A percentile compares a stretch with the other conserved stretches of the same genome.
Conservation (phyloP, 257 asterid species). For the Catharanthus roseus region DNA sequence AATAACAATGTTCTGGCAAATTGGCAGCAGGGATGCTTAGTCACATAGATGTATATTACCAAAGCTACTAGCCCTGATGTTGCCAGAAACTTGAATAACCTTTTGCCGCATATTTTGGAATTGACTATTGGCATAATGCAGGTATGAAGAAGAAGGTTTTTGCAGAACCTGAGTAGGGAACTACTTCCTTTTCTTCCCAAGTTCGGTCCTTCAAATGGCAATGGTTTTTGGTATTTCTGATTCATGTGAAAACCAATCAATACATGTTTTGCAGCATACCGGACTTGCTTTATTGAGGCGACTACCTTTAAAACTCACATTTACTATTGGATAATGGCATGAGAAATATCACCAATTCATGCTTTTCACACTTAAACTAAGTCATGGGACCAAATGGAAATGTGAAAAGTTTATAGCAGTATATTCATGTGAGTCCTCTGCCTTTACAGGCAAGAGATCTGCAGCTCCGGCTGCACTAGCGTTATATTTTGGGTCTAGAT, state of each 20-base stretch:
- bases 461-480: background rate
- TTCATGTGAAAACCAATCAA: background rate
- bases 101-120: background rate
- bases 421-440: background rate
- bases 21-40: slow-evolving; percentile 35
- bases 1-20: slow-evolving; percentile 18
- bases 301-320: background rate
- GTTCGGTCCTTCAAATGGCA: background rate
- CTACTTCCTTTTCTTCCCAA: background rate
- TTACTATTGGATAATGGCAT: background rate
- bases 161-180: too few relatives aligned
- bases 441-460: background rate
- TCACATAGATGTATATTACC: slow-evolving; percentile 20
- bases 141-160: too few relatives aligned
- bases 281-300: background rate
- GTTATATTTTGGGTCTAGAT: background rate
- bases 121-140: too few relatives aligned
- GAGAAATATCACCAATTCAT: background rate
- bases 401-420: too few relatives aligned
- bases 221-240: background rate
- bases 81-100: slow-evolving; percentile 28
- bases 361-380: background rate
- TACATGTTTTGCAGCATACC: background rate
- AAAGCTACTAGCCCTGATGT: slow-evolving; percentile 22
- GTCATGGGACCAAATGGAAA: too few relatives aligned